phyloP scores from a whole-genome alignment of 2,329 filamentous ascomycete species.

The Colletotrichum sp. region DNA sequence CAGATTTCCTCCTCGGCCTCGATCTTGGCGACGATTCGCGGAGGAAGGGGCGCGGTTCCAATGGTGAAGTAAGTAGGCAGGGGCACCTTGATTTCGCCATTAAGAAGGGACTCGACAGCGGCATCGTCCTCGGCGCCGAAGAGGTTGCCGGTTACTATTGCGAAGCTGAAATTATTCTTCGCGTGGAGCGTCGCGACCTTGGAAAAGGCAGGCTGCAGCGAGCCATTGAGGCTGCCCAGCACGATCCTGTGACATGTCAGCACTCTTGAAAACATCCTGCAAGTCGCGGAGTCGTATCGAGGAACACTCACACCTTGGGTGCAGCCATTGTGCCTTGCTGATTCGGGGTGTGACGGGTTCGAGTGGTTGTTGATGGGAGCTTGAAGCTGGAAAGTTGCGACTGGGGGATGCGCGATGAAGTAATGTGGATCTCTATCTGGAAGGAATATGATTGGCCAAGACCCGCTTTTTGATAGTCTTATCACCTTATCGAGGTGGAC shows the following conservation, averaged over 20 bases:
- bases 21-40: conserved; percentile 73
- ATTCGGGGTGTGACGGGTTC: neutral
- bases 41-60: conserved; percentile 74
- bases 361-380: conserved; percentile 1
- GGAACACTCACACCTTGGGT: conserved; percentile 50
- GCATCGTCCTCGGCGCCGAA: conserved; percentile 70
- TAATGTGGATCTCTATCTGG: conserved; percentile 7
- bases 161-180: conserved; percentile 89
- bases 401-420: conserved; percentile 7
- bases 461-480: neutral
- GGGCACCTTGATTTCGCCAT: conserved; percentile 75
- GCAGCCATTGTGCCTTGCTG: conserved; percentile 43
- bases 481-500: conserved; percentile 22
- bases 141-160: conserved; percentile 83
- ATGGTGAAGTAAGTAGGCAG: conserved; percentile 92
- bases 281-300: neutral
- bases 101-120: conserved; percentile 67
- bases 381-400: conserved; percentile 13
- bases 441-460: neutral
- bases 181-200: conserved; percentile 82
- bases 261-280: neutral
- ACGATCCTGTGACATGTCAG: conserved; percentile 65
- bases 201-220: conserved; percentile 75
- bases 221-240: conserved; percentile 82
- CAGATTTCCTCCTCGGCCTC: conserved; percentile 78